These are phyloP conservation scores for Tulasnella sp. DNA, from an alignment of 768 basidiomycete species.

Conservation along the genomic window DNA sequence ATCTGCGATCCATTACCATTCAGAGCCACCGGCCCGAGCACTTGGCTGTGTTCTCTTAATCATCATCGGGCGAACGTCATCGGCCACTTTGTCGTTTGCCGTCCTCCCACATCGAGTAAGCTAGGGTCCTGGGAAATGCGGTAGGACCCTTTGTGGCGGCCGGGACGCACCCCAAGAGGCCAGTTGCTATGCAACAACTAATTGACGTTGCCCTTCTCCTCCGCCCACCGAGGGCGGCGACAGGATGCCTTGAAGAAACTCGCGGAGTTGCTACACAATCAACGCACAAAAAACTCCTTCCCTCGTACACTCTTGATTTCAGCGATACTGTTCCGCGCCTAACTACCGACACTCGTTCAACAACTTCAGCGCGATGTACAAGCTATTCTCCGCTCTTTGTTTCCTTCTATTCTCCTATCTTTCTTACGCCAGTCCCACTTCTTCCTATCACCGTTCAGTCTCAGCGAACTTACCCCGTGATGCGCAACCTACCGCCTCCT, in stretches of 20 bases:
- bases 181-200: slow-evolving; percentile 1
- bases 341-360: neutral
- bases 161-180: neutral
- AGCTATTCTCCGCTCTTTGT: neutral
- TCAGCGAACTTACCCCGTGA: neutral
- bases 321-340: too few relatives aligned
- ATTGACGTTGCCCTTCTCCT: neutral
- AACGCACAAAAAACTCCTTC: neutral
- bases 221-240: neutral
- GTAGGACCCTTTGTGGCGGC: too few relatives aligned
- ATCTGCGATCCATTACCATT: too few relatives aligned
- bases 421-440: neutral
- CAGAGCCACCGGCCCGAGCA: too few relatives aligned
- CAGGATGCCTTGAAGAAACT: neutral
- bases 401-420: neutral
- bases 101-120: too few relatives aligned
- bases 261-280: too few relatives aligned
- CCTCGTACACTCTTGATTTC: too few relatives aligned
- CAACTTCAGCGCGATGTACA: neutral
- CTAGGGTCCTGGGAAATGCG: too few relatives aligned
- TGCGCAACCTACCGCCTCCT: neutral
- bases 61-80: too few relatives aligned
- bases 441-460: neutral
- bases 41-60: too few relatives aligned
- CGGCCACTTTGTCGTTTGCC: too few relatives aligned